Evolutionary conservation across 2,329 filamentous ascomycete species (phyloP).

Genomic region (Amesomyces nigricolor): DNA sequence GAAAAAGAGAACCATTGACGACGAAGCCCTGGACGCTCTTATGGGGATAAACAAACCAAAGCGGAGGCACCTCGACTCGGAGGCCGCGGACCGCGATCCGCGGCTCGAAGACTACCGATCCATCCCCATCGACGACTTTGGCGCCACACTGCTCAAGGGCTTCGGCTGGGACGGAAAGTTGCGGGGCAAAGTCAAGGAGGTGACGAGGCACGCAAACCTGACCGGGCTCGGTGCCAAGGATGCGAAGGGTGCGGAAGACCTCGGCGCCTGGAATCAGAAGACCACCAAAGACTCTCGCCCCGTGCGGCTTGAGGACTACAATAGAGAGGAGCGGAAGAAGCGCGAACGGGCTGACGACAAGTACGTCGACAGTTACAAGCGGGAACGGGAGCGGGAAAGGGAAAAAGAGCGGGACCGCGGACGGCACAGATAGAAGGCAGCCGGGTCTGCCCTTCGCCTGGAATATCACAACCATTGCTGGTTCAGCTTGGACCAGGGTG

Average conservation of each 20-base stretch:
- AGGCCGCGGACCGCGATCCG: constrained; percentile 66
- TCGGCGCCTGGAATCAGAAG: constrained; percentile 75
- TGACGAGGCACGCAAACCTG: constrained; percentile 69
- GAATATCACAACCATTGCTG: background rate
- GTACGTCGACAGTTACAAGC: constrained; percentile 39
- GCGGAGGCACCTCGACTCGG: constrained; percentile 53
- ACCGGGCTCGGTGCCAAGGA: constrained; percentile 87
- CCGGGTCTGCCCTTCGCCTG: background rate
- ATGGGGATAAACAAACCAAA: constrained; percentile 42
- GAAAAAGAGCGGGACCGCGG: constrained; percentile 33
- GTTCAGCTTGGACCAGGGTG: background rate
- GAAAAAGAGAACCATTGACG: constrained; percentile 34
- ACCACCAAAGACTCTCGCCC: constrained; percentile 42
- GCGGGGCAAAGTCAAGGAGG: constrained; percentile 55
- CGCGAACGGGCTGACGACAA: constrained; percentile 38
- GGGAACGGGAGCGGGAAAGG: constrained; percentile 40
- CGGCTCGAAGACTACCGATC: constrained; percentile 77
- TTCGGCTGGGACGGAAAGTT: constrained; percentile 88
- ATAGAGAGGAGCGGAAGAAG: constrained; percentile 41
- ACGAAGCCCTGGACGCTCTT: constrained; percentile 61
- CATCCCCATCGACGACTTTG: constrained; percentile 91
- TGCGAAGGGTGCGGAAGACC: constrained; percentile 63
- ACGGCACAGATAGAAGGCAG: constrained; percentile 15
- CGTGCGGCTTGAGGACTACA: constrained; percentile 47
- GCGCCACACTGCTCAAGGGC: constrained; percentile 78